These are phyloP conservation scores for Carex parvula DNA, from an alignment of 176 grass and related monocot genomes.

Conservation along the genomic window DNA sequence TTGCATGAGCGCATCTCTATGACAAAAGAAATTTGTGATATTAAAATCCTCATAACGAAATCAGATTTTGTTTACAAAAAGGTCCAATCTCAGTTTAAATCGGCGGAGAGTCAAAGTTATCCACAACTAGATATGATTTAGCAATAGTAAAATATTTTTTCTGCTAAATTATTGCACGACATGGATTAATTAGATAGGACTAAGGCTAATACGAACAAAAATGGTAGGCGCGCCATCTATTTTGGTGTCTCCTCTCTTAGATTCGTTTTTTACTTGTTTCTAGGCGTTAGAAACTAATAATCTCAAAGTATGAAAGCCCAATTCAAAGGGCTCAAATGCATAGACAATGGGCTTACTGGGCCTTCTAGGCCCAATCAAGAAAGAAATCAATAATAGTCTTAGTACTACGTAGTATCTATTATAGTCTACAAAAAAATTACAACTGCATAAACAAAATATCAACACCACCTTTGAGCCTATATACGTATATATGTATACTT, in stretches of 20 bases:
- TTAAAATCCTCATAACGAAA: not conserved
- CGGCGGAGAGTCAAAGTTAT: not conserved
- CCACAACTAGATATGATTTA: not conserved
- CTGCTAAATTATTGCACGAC: not conserved
- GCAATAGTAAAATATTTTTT: not conserved
- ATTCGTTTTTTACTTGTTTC: not conserved
- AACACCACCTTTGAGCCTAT: constrained; percentile 6
- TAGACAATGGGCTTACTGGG: not conserved
- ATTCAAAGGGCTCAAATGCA: not conserved
- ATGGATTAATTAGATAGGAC: not conserved
- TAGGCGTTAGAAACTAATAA: not conserved
- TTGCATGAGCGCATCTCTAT: no score
- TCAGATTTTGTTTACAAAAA: not conserved
- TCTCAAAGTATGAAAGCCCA: not conserved
- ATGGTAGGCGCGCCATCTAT: not conserved
- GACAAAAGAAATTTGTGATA: no score
- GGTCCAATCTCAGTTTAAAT: not conserved
- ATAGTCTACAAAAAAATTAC: not conserved
- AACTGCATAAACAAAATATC: not conserved
- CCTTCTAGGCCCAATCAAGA: not conserved
- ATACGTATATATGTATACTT: constrained; percentile 19
- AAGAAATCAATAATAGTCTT: no score
- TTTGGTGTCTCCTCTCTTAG: not conserved
- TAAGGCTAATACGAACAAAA: not conserved
- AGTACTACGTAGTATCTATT: not conserved